phyloP scores from a whole-genome alignment of 495 filamentous ascomycete species.

The Podospora bellae-mahoneyi region DNA sequence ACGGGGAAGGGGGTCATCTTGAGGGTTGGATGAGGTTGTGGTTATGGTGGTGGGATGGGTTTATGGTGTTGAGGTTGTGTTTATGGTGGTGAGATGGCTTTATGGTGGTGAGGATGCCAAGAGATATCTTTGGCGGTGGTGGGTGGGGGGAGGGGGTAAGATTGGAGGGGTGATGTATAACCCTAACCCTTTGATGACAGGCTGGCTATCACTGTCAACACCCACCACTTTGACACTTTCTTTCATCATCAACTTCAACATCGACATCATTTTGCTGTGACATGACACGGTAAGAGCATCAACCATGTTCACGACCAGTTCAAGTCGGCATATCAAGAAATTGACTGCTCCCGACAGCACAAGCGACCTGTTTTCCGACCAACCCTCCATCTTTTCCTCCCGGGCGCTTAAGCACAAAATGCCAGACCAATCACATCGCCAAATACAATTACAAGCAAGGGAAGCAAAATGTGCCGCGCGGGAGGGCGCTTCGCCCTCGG shows the following conservation, averaged over 20 bases:
- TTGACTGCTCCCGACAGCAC: too few species aligned
- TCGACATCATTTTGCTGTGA: too few species aligned
- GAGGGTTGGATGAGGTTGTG: background rate
- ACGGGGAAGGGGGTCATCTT: constrained; percentile 13
- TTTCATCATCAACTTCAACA: background rate
- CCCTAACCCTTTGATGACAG: background rate
- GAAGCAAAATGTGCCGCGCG: background rate
- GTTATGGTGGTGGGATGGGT: background rate
- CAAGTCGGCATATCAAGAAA: too few species aligned
- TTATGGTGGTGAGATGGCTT: background rate
- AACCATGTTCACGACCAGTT: too few species aligned
- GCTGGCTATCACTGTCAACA: background rate
- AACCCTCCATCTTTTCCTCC: background rate
- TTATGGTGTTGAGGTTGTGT: background rate
- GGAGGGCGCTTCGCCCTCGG: background rate
- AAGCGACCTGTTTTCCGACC: background rate
- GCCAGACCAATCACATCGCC: background rate
- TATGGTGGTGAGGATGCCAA: background rate
- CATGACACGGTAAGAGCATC: too few species aligned
- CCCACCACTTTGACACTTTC: background rate
- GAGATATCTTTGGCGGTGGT: background rate
- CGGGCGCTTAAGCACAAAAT: background rate
- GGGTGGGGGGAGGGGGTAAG: background rate
- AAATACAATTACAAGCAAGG: background rate
- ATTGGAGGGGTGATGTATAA: background rate